Base-by-base conservation (phyloP, 805 yeast genomes). In the Starmerella cellae region DNA sequence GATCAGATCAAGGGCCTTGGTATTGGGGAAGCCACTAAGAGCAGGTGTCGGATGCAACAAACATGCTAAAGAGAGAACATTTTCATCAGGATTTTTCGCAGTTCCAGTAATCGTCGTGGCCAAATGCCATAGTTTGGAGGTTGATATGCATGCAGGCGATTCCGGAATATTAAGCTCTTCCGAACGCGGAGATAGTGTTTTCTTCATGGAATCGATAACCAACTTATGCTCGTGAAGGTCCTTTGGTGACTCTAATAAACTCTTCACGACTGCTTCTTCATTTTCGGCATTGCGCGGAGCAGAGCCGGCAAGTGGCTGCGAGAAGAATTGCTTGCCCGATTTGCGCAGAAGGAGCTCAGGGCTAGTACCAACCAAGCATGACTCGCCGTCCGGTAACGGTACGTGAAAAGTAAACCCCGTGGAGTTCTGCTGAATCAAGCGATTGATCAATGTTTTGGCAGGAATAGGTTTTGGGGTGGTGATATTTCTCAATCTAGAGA, bases 1-100 rank as follows among this genome's bases (percentile, higher is more conserved):
- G 3, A 46, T 35, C 21, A 46, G 41, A 3, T 34, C 33, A 11
- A 26, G 43, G 11, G 49, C 47, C 1, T 13, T 14, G 10, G 22
- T n/a, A 26, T 46, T 47, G 1, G 49, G 49, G 28, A 34, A 46
- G 14, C 49, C 49, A 16, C 49, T 46, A 11, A 46, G 35, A 5
- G 49, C 49, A 3, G 49, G 49, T 1, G 49, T 46, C 8, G 49
- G 49, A 21, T 46, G 49, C 21, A 46, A 28, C 23, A 35, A 24
- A 14, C 37, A 35, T 6, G 45, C 49, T 1, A 46, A 38, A 1
- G 44, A 39, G 13, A 46, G 21, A 11, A 41, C 42, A 13, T 24
- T 33, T 16, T 42, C 44, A 1, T 36, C 16, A 5, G 20, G 14
- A 18, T 35, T 27, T 2, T 23, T 34, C 5, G 35, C 41, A 2